These are phyloP conservation scores for Thielaviopsis euricoi DNA, from an alignment of 2,329 filamentous ascomycete species.

Conservation along the genomic window DNA sequence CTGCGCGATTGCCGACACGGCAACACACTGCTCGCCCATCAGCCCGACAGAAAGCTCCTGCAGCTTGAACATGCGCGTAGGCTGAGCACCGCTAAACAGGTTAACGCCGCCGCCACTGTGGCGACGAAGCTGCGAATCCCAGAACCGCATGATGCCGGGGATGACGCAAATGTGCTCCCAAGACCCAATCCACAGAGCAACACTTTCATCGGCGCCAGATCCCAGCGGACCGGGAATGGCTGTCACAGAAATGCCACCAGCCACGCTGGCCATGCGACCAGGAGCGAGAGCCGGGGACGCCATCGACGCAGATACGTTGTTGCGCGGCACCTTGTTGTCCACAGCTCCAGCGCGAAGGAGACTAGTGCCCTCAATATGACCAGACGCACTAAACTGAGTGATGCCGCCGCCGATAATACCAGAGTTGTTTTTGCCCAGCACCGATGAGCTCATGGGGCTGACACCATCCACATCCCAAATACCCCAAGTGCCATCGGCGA, in stretches of 20 bases:
- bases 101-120: slow-evolving; percentile 34
- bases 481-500: slow-evolving; percentile 50
- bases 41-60: slow-evolving; percentile 35
- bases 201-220: slow-evolving; percentile 33
- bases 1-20: slow-evolving; percentile 29
- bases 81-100: slow-evolving; percentile 37
- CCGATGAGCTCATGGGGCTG: slow-evolving; percentile 28
- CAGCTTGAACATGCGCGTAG: slow-evolving; percentile 38
- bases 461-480: slow-evolving; percentile 50
- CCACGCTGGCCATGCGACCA: slow-evolving; percentile 34
- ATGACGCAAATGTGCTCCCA: slow-evolving; percentile 41
- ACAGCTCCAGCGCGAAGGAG: slow-evolving; percentile 28
- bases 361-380: slow-evolving; percentile 43
- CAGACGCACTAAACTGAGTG: slow-evolving; percentile 39
- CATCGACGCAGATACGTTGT: slow-evolving; percentile 27
- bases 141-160: slow-evolving; percentile 37
- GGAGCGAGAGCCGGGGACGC: slow-evolving; percentile 24
- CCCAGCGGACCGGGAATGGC: slow-evolving; percentile 25
- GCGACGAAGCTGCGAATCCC: slow-evolving; percentile 41
- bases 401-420: slow-evolving; percentile 41
- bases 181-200: slow-evolving; percentile 40
- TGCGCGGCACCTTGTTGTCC: slow-evolving; percentile 20
- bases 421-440: slow-evolving; percentile 33
- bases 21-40: slow-evolving; percentile 39
- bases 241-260: slow-evolving; percentile 35